These are phyloP conservation scores for Pachysandra terminalis DNA, from an alignment of 164 flowering plant species.

Conservation along the genomic window DNA sequence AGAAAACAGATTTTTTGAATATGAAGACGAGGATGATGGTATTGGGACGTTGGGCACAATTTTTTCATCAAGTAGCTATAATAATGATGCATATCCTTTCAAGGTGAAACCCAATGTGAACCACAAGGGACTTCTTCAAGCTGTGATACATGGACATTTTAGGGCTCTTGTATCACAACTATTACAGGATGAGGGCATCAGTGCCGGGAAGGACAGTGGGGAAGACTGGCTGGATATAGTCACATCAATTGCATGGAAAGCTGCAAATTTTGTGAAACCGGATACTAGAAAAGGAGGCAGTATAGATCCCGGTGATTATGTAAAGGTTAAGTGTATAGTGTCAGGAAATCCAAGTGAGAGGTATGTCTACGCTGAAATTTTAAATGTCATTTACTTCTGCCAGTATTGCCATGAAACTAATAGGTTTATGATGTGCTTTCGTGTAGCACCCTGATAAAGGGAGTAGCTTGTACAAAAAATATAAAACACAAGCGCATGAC, in stretches of 20 bases:
- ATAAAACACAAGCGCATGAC: slow-evolving; percentile 98
- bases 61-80: slow-evolving; percentile 52
- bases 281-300: slow-evolving; percentile 90
- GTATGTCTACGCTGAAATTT: slow-evolving; percentile 26
- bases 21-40: slow-evolving; percentile 86
- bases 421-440: not conserved
- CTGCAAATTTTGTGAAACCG: slow-evolving; percentile 89
- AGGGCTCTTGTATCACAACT: slow-evolving; percentile 93
- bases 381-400: slow-evolving; percentile 3
- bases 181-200: slow-evolving; percentile 69
- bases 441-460: slow-evolving; percentile 77
- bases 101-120: slow-evolving; percentile 52
- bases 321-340: slow-evolving; percentile 85
- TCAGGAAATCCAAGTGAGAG: slow-evolving; percentile 78
- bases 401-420: slow-evolving; percentile 1
- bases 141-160: slow-evolving; percentile 75
- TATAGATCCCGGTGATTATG: slow-evolving; percentile 95
- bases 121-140: slow-evolving; percentile 59
- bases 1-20: slow-evolving; percentile 54
- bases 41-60: slow-evolving; percentile 49
- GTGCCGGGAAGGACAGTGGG: slow-evolving; percentile 26
- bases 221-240: slow-evolving; percentile 78
- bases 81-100: slow-evolving; percentile 30
- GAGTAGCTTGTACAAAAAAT: slow-evolving; percentile 95
- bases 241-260: slow-evolving; percentile 80